Conservation (phyloP, 106 monocot species). For the Chionographis japonica region DNA sequence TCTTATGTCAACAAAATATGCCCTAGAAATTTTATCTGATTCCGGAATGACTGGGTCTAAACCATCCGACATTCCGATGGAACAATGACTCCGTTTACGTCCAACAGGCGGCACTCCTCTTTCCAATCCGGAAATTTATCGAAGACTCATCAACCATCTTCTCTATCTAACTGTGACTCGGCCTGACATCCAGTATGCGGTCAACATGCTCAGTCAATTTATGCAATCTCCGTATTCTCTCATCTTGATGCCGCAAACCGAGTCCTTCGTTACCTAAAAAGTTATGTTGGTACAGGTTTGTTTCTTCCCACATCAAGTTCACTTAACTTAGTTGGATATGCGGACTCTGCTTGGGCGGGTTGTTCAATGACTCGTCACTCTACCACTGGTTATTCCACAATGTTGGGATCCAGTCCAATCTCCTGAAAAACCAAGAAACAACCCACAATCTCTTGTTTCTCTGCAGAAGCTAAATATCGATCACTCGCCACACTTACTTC, state of each 20-base stretch:
- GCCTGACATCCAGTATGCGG: constrained; percentile 5
- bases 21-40: not conserved
- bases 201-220: constrained; percentile 6
- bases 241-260: not conserved
- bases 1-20: not conserved
- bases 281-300: not conserved
- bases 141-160: not conserved
- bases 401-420: not conserved
- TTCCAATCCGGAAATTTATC: not conserved
- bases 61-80: not conserved
- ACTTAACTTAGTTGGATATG: not conserved
- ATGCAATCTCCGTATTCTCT: constrained; percentile 7
- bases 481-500: not conserved
- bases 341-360: not conserved
- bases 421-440: not conserved
- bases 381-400: not conserved
- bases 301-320: not conserved
- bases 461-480: not conserved
- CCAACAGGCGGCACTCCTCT: not conserved
- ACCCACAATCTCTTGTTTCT: not conserved
- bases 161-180: constrained; percentile 1
- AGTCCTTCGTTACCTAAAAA: not conserved
- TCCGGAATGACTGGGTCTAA: not conserved
- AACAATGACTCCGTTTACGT: constrained; percentile 2
- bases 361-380: not conserved